These are phyloP conservation scores for Artemisia tridentata DNA, from an alignment of 129 eudicot genomes.

Conservation along the genomic window DNA sequence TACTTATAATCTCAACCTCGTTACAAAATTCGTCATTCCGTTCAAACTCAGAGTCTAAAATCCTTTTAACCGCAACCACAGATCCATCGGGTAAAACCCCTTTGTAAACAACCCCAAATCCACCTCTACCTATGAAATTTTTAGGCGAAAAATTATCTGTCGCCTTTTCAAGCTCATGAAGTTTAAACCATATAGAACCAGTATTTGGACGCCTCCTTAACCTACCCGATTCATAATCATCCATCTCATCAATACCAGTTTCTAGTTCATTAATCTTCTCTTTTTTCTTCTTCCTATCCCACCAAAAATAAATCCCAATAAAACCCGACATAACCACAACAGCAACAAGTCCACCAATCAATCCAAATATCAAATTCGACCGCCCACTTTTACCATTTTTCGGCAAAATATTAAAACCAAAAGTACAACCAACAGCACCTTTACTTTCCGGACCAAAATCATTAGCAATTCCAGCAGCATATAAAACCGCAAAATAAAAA, in stretches of 20 bases:
- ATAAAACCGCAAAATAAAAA: constrained; percentile 63
- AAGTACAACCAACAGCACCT: constrained; percentile 54
- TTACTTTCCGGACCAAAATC: constrained; percentile 60
- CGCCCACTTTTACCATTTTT: constrained; percentile 24
- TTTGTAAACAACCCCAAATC: constrained; percentile 73
- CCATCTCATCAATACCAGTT: constrained; percentile 14
- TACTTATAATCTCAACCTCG: constrained; percentile 82
- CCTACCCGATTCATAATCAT: constrained; percentile 53
- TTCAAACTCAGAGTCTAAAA: constrained; percentile 58
- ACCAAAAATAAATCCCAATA: constrained; percentile 60
- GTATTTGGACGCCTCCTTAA: constrained; percentile 62
- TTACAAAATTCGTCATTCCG: constrained; percentile 67
- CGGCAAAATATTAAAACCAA: constrained; percentile 33
- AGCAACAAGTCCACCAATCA: constrained; percentile 60
- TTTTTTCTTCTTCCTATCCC: constrained; percentile 47
- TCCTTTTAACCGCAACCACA: constrained; percentile 68
- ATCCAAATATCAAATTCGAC: constrained; percentile 42
- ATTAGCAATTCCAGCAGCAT: constrained; percentile 85
- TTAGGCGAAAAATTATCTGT: constrained; percentile 61
- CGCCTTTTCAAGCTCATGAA: constrained; percentile 71
- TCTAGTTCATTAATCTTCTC: constrained; percentile 17
- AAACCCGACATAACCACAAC: constrained; percentile 35
- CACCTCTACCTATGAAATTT: constrained; percentile 78
- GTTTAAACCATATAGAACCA: constrained; percentile 67
- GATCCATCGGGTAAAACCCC: constrained; percentile 62